Conservation (phyloP, 768 basidiomycete genomes). For the Boletus rufocinnamomeus region DNA sequence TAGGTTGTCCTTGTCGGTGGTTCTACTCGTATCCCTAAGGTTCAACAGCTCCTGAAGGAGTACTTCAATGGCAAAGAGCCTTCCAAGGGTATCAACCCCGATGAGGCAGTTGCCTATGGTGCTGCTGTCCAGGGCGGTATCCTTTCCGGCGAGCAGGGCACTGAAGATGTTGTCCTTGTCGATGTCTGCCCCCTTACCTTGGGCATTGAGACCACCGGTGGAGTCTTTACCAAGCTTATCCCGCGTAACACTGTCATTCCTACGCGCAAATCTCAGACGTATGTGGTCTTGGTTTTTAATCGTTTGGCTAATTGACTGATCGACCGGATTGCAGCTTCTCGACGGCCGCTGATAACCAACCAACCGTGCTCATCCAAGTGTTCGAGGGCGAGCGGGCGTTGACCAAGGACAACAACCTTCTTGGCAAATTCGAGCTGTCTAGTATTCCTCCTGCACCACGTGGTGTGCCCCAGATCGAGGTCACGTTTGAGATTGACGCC, state of each 20-base stretch:
- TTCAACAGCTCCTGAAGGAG: conserved; percentile 97
- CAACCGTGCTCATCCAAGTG: conserved; percentile 95
- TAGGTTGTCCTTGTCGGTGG: conserved; percentile 91
- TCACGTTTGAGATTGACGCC: conserved; percentile 93
- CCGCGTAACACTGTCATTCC: conserved; percentile 98
- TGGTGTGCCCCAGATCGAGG: conserved; percentile 96
- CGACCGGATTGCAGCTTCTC: conserved; percentile 51
- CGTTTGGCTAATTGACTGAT: not conserved
- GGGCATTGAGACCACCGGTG: conserved; percentile 98
- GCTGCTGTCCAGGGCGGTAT: conserved; percentile 99
- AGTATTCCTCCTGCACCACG: conserved; percentile 94
- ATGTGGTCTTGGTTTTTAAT: conserved; percentile 19
- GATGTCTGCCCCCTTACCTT: conserved; percentile 97
- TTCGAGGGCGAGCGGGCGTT: conserved; percentile 96
- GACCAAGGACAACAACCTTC: conserved; percentile 98
- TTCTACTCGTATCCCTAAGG: conserved; percentile 99
- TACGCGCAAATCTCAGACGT: conserved; percentile 95
- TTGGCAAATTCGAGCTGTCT: conserved; percentile 95
- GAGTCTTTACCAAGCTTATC: conserved; percentile 97
- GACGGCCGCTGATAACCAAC: conserved; percentile 88
- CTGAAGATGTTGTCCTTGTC: conserved; percentile 89
- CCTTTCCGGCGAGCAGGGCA: conserved; percentile 90
- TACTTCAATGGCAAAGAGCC: conserved; percentile 97
- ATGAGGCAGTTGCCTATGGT: conserved; percentile 99
- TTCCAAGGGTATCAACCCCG: conserved; percentile 98